These are phyloP conservation scores for Vairimorpha ceranae DNA, from an alignment of 371 early-diverging fungal species.

Conservation along the genomic window DNA sequence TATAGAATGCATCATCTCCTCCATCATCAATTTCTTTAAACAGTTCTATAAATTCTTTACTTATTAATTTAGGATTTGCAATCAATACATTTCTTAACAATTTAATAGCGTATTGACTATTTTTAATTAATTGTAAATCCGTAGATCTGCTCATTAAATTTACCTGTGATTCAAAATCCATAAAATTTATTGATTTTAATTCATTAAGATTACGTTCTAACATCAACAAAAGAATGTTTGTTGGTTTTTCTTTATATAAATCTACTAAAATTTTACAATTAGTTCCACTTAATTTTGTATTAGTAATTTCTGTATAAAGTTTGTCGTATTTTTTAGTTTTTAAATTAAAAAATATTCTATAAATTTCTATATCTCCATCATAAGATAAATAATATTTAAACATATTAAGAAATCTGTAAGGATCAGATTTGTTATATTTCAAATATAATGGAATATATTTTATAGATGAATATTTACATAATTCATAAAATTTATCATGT, in stretches of 20 bases:
- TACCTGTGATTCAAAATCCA: background rate
- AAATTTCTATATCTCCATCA: background rate
- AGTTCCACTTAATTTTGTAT: background rate
- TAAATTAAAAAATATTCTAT: background rate
- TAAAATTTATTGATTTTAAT: background rate
- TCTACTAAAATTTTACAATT: background rate
- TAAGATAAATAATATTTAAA: background rate
- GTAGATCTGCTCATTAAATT: background rate
- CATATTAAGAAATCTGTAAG: conserved; percentile 3
- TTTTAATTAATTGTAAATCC: background rate
- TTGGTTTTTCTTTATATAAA: no score
- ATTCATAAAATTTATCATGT: background rate
- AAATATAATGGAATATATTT: background rate
- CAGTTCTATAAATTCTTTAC: background rate
- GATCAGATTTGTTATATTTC: background rate
- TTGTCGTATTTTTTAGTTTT: background rate
- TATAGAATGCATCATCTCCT: conserved; percentile 24
- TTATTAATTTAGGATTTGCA: conserved; percentile 7
- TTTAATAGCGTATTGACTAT: background rate
- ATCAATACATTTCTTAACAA: background rate
- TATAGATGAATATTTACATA: background rate
- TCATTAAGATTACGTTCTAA: background rate
- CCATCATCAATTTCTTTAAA: conserved; percentile 11
- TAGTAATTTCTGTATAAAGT: background rate
- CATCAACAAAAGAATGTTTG: background rate